A percentile compares a stretch with the other conserved stretches of the same genome.
phyloP scores from a whole-genome alignment of 805 yeast genomes.

The Phaffomyces opuntiae region DNA sequence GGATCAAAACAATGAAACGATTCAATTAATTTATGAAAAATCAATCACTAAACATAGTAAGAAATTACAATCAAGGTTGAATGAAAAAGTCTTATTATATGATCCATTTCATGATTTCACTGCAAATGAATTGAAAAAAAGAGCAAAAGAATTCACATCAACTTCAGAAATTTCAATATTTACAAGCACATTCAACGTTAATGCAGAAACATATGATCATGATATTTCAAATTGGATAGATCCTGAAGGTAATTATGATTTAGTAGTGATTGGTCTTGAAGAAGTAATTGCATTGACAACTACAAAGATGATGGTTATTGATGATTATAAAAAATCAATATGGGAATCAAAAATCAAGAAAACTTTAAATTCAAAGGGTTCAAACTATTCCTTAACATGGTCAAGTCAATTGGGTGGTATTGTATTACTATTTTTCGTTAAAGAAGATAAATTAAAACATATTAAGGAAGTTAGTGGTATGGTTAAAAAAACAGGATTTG shows the following conservation, averaged over 20 bases:
- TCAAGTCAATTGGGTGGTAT: slow-evolving; percentile 85
- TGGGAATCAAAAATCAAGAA: slow-evolving; percentile 62
- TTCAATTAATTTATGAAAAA: slow-evolving; percentile 65
- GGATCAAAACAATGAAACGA: slow-evolving; percentile 90
- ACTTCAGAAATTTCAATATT: slow-evolving; percentile 56
- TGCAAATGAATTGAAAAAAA: slow-evolving; percentile 50
- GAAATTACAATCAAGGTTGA: slow-evolving; percentile 21
- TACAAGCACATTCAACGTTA: slow-evolving; percentile 83
- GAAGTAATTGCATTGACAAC: slow-evolving; percentile 83
- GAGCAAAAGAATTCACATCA: slow-evolving; percentile 48
- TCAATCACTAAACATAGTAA: slow-evolving; percentile 25
- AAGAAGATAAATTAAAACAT: slow-evolving; percentile 41
- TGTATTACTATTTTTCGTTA: slow-evolving; percentile 60
- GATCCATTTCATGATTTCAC: slow-evolving; percentile 89
- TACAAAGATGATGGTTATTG: slow-evolving; percentile 76
- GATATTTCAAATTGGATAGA: slow-evolving; percentile 75
- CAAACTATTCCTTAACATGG: slow-evolving; percentile 51
- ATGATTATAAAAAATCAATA: slow-evolving; percentile 47
- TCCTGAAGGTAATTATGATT: slow-evolving; percentile 47
- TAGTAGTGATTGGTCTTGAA: slow-evolving; percentile 79
- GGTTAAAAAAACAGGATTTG: slow-evolving; percentile 85
- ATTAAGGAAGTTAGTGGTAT: slow-evolving; percentile 62
- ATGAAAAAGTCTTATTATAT: slow-evolving; percentile 51
- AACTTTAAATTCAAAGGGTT: slow-evolving; percentile 30
- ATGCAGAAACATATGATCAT: slow-evolving; percentile 54